Evolutionary conservation across 2,329 filamentous ascomycete genomes (phyloP).

Genomic region (Cladosporium sp.): DNA sequence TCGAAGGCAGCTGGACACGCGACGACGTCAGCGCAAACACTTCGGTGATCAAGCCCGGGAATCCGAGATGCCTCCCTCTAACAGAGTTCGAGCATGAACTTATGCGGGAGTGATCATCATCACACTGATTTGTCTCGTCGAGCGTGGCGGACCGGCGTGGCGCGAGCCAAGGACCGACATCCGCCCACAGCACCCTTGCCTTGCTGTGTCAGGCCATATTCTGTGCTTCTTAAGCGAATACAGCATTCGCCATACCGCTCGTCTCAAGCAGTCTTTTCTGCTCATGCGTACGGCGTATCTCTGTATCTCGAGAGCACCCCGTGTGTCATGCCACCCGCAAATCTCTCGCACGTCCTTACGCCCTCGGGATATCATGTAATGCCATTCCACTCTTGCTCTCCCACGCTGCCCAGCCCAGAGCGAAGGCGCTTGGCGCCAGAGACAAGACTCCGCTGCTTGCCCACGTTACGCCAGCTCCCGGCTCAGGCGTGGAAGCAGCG

Average conservation of each 20-base stretch:
- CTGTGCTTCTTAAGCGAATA: background rate
- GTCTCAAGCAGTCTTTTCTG: background rate
- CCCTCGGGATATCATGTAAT: background rate
- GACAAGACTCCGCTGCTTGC: constrained; percentile 9
- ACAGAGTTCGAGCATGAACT: background rate
- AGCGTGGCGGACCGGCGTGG: background rate
- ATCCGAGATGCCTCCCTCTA: background rate
- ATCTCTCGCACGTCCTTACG: background rate
- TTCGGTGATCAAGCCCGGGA: background rate
- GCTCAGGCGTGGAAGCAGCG: constrained; percentile 7
- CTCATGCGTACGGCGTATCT: background rate
- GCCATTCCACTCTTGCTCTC: constrained; percentile 1
- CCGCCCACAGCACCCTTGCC: background rate
- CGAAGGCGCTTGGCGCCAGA: constrained; percentile 7
- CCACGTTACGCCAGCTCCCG: constrained; percentile 8
- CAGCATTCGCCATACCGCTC: background rate
- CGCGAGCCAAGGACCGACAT: background rate
- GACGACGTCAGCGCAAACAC: constrained; percentile 4
- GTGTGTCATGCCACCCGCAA: background rate
- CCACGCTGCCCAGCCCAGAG: constrained; percentile 5
- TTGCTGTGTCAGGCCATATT: background rate
- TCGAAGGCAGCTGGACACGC: background rate
- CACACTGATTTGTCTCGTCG: background rate
- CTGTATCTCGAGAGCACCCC: background rate
- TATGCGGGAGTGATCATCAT: background rate